Evolutionary conservation across 169 alveolate species (phyloP), one percentile per base, ranked within the genome.

Genomic region (Cryptosporidium ryanae): DNA sequence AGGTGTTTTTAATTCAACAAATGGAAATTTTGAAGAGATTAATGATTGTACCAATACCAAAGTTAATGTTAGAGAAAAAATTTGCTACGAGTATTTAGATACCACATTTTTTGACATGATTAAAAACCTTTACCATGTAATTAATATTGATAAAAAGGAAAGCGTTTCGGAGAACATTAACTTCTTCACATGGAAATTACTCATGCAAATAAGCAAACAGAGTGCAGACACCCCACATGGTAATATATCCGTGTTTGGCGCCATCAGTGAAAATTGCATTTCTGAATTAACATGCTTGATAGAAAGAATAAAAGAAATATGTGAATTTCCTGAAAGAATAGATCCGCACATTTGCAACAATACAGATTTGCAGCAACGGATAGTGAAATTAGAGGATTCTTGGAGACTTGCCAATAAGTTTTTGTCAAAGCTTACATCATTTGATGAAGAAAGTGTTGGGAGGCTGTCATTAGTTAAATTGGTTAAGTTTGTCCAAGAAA

Each of bases 261-360:
- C 64, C 25, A 29, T 76, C 34, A 43, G 87, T 13, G 46, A 27
- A 38, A 48, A 32, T 1, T 76, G 87, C 49, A 59, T 57, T 31
- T 18, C 55, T 6, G 68, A 55, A 29, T 23, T 76, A 38, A 76
- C 38, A 4, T 23, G 17, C 2, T 61, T 76, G 10, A 17, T 76
- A 32, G 71, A 46, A 21, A n/a, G 59, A 23, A 65, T 76, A 17
- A 48, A 32, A 61, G 68, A 55, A 18, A 18, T 34, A 76, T 59
- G 87, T 48, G 18, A 57, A 18, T 15, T 61, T 23, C 87, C 87
- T 7, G 87, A 76, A 61, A 76, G 63, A 63, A 76, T 76, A 38
- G 87, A 76, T 38, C 87, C 87, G 3, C 87, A 76, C 18, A 76
- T 76, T 43, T 76, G 68, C 23, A 76, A 76, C 46, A 76, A 76